Percentiles rank a stretch among this genome's conserved stretches.
phyloP scores from a whole-genome alignment of 371 early-diverging fungal species.

The Zychaea mexicana region DNA sequence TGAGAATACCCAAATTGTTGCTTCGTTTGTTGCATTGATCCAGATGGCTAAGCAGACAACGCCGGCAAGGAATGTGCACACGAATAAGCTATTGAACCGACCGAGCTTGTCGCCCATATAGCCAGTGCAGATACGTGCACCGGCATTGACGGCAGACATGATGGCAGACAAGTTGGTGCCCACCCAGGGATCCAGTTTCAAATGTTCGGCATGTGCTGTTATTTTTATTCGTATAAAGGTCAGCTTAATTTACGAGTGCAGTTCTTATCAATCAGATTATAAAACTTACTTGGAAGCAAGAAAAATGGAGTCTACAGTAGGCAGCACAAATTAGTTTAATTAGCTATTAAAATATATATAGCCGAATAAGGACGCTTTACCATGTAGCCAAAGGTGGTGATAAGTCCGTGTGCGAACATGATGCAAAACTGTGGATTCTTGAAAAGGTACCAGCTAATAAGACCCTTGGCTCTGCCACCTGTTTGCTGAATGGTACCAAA shows the following conservation, averaged over 20 bases:
- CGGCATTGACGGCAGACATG: conserved; percentile 51
- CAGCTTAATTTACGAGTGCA: too few relatives aligned
- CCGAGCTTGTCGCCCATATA: conserved; percentile 58
- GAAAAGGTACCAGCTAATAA: conserved; percentile 39
- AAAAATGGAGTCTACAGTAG: conserved; percentile 27
- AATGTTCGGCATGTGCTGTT: conserved; percentile 33
- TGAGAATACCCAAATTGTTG: conserved; percentile 40
- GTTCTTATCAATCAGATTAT: background rate
- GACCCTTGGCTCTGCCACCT: conserved; percentile 35
- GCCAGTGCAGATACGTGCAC: conserved; percentile 53
- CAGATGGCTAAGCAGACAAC: conserved; percentile 36
- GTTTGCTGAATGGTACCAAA: conserved; percentile 34
- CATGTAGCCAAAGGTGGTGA: conserved; percentile 33
- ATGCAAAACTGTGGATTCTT: conserved; percentile 29
- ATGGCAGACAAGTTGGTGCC: conserved; percentile 48
- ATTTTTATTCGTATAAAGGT: too few relatives aligned
- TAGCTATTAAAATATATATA: background rate
- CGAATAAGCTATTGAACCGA: conserved; percentile 56
- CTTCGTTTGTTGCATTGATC: conserved; percentile 41
- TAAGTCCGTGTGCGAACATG: conserved; percentile 25
- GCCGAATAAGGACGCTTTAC: conserved; percentile 7
- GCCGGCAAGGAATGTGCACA: conserved; percentile 51
- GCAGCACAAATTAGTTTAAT: background rate
- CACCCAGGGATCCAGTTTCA: conserved; percentile 34
- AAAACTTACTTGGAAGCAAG: conserved; percentile 25